Evolutionary conservation across 306 rosid species (phyloP), one percentile per base, ranked within the genome.

Genomic region (Corylus heterophylla): DNA sequence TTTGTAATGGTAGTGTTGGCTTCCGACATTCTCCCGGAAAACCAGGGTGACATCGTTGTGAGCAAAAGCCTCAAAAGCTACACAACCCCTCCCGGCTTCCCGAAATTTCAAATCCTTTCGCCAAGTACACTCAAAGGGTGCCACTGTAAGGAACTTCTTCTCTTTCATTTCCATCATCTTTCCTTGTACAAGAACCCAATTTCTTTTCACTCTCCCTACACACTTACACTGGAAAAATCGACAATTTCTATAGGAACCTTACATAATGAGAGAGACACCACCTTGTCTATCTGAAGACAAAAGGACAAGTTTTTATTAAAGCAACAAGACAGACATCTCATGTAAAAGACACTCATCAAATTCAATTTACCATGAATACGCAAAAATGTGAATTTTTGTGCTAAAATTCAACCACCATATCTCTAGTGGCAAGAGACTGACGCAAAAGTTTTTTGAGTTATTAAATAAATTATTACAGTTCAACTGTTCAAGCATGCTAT

Each of bases 111-210:
- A 87, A 79, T 91, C 98, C 81, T 87, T 89, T 17, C 86, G 85
- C 98, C 98, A 94, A 25, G 92, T 92, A 54, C 98, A 94, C 95
- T 92, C 95, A 5, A 94, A 92, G 9, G 97, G 98, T 16, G 98
- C 91, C 81, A 94, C 98, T 0, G 93, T 92, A 14, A 94, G 85
- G 74, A 87, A 84, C 58, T 83, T 80, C 45, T 82, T 83, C 80
- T 87, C 92, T 73, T 87, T 88, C 86, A 88, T 91, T 70, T 90
- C 94, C 86, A 86, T 80, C 86, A 56, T 80, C 76, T 76, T 75
- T 64, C 78, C 74, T 50, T 31, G 47, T 17, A 48, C 31, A 64
- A 54, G 7, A 78, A 51, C 54, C 72, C 67, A 20, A 16, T 67
- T 29, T 44, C 47, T 37, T 8, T 16, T 39, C 76, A 50, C 67